Percentiles rank a stretch among this genome's conserved stretches.
Evolutionary conservation across 805 yeast species (phyloP).

Genomic region (Candida tallmaniae): DNA sequence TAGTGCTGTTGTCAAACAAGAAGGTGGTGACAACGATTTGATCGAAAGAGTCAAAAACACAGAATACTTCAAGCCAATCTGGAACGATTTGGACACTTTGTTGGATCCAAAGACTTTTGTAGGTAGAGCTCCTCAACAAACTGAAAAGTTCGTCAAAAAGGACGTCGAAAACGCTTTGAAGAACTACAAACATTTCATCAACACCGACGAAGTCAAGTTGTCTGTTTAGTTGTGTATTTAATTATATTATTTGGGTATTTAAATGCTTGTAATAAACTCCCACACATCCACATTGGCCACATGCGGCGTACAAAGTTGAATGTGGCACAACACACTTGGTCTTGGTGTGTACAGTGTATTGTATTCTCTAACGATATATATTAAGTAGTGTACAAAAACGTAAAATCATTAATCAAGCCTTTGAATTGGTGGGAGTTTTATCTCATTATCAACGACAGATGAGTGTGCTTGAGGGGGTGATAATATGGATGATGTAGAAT

Average conservation of each 20-base stretch:
- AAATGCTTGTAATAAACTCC: too few relatives aligned
- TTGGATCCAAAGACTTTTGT: slow-evolving; percentile 92
- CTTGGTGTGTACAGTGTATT: neutral
- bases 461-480: too few relatives aligned
- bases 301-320: too few relatives aligned
- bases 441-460: too few relatives aligned
- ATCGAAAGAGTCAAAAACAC: slow-evolving; percentile 80
- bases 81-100: slow-evolving; percentile 73
- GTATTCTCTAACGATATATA: too few relatives aligned
- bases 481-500: too few relatives aligned
- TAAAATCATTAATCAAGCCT: neutral
- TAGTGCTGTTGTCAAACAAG: slow-evolving; percentile 92
- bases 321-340: too few relatives aligned
- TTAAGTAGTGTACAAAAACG: neutral
- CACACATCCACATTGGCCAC: too few relatives aligned
- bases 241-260: too few relatives aligned
- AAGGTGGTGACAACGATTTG: slow-evolving; percentile 97
- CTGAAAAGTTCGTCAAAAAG: slow-evolving; percentile 81
- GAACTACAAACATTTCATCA: slow-evolving; percentile 57
- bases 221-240: slow-evolving; percentile 48
- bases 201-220: slow-evolving; percentile 67
- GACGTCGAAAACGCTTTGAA: slow-evolving; percentile 82
- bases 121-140: slow-evolving; percentile 98
- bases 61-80: slow-evolving; percentile 82
- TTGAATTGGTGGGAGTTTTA: neutral